Evolutionary conservation across 2,329 filamentous ascomycete genomes (phyloP), one percentile per base, ranked within the genome.

Genomic region (Dendrostoma leiphaemia): DNA sequence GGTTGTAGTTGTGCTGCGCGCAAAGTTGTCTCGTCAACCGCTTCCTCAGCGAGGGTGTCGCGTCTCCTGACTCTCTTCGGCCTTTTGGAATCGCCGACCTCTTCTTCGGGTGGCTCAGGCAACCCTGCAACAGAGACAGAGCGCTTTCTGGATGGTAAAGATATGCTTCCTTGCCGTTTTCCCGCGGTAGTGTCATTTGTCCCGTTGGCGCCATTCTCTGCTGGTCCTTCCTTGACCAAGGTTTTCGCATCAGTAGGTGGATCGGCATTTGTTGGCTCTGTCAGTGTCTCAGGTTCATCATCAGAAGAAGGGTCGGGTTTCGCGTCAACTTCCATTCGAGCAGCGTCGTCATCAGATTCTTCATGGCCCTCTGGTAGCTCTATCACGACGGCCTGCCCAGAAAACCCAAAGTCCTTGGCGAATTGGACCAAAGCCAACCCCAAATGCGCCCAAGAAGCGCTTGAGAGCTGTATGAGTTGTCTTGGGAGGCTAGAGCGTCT

Each of bases 41-140:
- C 67, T 46, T 84, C 83, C 32, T 81, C 82, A 4, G 67, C 71
- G 9, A 71, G 67, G 10, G 78, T 80, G 40, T 86, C 84, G 51
- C 85, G 76, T 17, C 83, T 79, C 43, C 85, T 77, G 28, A 84
- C 84, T 47, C 85, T 74, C 63, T 88, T 89, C 67, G 84, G 87
- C 53, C 84, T 74, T 63, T 86, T 87, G 50, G 81, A 79, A 10
- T 80, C 75, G 2, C 71, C 73, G 23, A 74, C 76, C 31, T 86
- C 83, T 48, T 86, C 83, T 7, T 84, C 82, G 1, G 64, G 73
- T 0, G 68, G 73, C 3, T 86, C 83, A 0, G 74, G 74, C 15
- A 87, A 67, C 3, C 83, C 83, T 4, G 84, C 84, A 28, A 71
- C 69, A 10, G 84, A 87, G 57, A 86, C 83, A 2, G 84, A 86